Conservation (phyloP, 2,329 filamentous ascomycete genomes). For the Cercospora berteroae region DNA sequence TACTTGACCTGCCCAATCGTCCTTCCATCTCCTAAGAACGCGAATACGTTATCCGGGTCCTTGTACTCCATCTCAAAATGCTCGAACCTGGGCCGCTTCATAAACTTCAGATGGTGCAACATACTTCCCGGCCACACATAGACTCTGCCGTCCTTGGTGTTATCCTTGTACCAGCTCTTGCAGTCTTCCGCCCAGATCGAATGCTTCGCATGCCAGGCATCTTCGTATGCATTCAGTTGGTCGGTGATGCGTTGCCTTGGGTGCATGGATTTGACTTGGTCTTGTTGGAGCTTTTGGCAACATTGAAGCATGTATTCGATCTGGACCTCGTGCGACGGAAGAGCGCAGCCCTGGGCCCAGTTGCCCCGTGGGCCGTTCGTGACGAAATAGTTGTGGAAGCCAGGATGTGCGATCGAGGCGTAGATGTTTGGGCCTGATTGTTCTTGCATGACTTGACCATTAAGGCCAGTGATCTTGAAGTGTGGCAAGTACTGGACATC, state of each 20-base stretch:
- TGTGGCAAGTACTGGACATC: conserved; percentile 34
- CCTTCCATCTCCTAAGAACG: conserved; percentile 51
- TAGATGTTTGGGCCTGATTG: conserved; percentile 30
- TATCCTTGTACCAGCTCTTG: conserved; percentile 32
- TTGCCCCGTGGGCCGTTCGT: conserved; percentile 27
- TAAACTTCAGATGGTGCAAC: conserved; percentile 29
- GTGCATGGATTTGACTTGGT: conserved; percentile 30
- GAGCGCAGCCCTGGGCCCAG: conserved; percentile 23
- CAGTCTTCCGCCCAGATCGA: conserved; percentile 27
- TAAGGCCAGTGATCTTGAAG: conserved; percentile 41
- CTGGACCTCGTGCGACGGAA: conserved; percentile 22
- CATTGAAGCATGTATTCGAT: conserved; percentile 29
- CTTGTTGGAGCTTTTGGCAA: conserved; percentile 29
- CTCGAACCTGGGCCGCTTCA: conserved; percentile 45
- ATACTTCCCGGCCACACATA: conserved; percentile 33
- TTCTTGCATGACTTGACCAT: conserved; percentile 32
- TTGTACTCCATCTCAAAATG: conserved; percentile 50
- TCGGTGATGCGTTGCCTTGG: conserved; percentile 28
- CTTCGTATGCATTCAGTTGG: conserved; percentile 29
- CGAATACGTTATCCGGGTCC: conserved; percentile 43
- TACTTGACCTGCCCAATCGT: conserved; percentile 33
- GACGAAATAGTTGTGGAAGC: conserved; percentile 38
- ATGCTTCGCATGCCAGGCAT: conserved; percentile 29
- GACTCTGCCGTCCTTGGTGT: conserved; percentile 37
- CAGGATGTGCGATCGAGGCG: conserved; percentile 30